Base-by-base conservation (phyloP, 352 stramenopile species). In the Thalassiosira mediterranea region DNA sequence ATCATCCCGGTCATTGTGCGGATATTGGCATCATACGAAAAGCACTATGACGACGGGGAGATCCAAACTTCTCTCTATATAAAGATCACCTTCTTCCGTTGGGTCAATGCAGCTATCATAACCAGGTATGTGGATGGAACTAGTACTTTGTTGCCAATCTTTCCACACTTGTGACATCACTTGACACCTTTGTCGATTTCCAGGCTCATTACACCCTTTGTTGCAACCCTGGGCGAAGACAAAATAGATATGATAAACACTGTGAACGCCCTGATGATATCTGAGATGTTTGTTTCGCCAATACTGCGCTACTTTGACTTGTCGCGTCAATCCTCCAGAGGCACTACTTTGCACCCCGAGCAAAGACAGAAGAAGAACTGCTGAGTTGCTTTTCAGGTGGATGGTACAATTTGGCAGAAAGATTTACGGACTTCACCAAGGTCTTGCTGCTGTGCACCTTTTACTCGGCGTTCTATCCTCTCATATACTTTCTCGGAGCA, bases 21-120 rank as follows among this genome's bases (percentile, higher is more conserved):
- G 31, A 32, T 84, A 17, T 28, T 90, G 8, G 77, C 87, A 25
- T 63, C 81, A 8, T 87, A 89, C 17, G 86, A 91, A 54, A 70
- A 48, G 19, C 86, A 91, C 64, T 31, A 26, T 5, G 76, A 67
- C 23, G 86, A 91, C 74, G 83, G 82, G 21, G 31, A 32, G n/a
- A 44, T 51, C 26, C 82, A 90, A 61, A 29, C 38, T 21, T 88
- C 78, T 17, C 52, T 91, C 4, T 91, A 90, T 38, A 38, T 89
- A 0, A 91, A 91, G 37, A 88, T 91, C 71, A 90, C 86, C 26
- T 31, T 91, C 10, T 91, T 90, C 40, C 82, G 86, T 76, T 91
- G 86, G 86, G 53, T 85, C n/a, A 87, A 89, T 38, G n/a, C n/a
- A n/a, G n/a, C n/a, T n/a, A n/a, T n/a, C n/a, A n/a, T n/a, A n/a